Conservation (phyloP, 345 rosid genomes). For the Crucihimalaya himalaica region DNA sequence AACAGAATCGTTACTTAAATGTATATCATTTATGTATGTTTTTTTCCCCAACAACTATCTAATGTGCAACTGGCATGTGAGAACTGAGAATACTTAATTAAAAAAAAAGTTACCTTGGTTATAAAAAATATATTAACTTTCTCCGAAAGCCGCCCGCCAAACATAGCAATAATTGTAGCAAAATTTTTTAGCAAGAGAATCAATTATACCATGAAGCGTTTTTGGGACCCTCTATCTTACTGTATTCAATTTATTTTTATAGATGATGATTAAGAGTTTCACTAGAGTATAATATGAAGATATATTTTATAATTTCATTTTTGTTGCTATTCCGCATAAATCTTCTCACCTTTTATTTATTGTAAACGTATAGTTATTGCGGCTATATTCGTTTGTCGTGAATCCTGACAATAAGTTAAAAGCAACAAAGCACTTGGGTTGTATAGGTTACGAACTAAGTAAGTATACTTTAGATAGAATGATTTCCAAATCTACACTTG, state of each 20-base stretch:
- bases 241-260: too few relatives aligned
- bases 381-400: constrained; percentile 25
- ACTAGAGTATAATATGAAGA: constrained; percentile 5
- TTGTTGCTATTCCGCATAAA: background rate
- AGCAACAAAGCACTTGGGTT: constrained; percentile 16
- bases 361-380: constrained; percentile 1
- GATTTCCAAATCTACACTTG: constrained; percentile 34
- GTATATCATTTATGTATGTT: too few relatives aligned
- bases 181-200: background rate
- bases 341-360: background rate
- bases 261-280: constrained; percentile 20
- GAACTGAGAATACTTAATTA: too few relatives aligned
- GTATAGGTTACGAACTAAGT: constrained; percentile 28
- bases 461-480: constrained; percentile 10
- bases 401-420: constrained; percentile 11
- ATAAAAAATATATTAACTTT: background rate
- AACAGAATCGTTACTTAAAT: too few relatives aligned
- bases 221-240: constrained; percentile 15
- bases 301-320: background rate
- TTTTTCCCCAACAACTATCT: too few relatives aligned
- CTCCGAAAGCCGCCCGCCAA: constrained; percentile 12
- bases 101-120: background rate
- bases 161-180: background rate
- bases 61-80: background rate
- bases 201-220: background rate